Evolutionary conservation across 108 stramenopile species (phyloP).

Genomic region (Epithemia pelagica): DNA sequence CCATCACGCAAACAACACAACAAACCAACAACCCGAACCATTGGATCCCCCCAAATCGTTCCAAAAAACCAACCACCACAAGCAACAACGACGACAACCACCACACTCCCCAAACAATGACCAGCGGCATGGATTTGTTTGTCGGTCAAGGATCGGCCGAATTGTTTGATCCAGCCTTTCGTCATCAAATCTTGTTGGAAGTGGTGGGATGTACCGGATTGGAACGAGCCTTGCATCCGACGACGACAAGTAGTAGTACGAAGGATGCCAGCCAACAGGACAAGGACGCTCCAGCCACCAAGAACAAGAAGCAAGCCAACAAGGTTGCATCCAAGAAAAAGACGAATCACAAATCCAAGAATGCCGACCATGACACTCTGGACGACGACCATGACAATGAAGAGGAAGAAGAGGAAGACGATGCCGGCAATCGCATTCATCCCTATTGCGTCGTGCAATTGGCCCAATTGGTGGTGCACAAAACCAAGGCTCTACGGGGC

Average conservation of each 20-base stretch:
- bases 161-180: slow-evolving; percentile 1
- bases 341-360: neutral
- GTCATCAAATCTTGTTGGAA: slow-evolving; percentile 17
- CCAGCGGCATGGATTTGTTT: neutral
- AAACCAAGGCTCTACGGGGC: slow-evolving; percentile 19
- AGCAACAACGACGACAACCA: neutral
- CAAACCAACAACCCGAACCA: too few relatives aligned
- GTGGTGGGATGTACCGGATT: slow-evolving; percentile 29
- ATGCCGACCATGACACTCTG: neutral
- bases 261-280: too few relatives aligned
- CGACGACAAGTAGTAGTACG: neutral
- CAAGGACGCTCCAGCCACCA: too few relatives aligned
- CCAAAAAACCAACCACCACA: neutral
- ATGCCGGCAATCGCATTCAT: neutral
- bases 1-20: too few relatives aligned
- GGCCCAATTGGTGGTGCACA: slow-evolving; percentile 18
- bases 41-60: too few relatives aligned
- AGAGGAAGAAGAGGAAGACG: neutral
- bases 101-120: neutral
- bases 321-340: slow-evolving; percentile 1
- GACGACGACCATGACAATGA: neutral
- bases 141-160: neutral
- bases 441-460: slow-evolving; percentile 26
- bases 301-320: neutral
- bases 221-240: neutral